These are phyloP conservation scores for Lasiodiplodia sp. DNA, from an alignment of 2,329 filamentous ascomycete genomes.

Conservation along the genomic window DNA sequence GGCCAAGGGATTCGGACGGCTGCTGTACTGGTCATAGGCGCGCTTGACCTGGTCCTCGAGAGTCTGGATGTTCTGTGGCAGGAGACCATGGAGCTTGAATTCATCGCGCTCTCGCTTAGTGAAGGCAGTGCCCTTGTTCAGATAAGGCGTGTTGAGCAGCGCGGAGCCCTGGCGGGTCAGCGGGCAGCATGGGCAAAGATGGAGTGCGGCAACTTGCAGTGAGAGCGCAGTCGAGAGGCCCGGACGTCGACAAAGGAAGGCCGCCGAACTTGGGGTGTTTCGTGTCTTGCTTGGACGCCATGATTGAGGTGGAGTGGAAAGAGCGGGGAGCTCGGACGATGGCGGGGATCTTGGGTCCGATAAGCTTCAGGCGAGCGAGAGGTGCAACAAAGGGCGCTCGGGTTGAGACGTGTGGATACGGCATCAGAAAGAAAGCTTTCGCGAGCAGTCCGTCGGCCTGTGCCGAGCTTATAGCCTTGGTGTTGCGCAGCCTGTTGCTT, in stretches of 20 bases:
- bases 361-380: not conserved
- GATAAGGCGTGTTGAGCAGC: conserved; percentile 70
- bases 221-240: conserved; percentile 48
- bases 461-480: not conserved
- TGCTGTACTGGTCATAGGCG: conserved; percentile 81
- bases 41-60: conserved; percentile 78
- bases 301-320: conserved; percentile 4
- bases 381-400: not conserved
- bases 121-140: conserved; percentile 88
- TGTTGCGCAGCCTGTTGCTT: conserved; percentile 4
- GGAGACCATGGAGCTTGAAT: conserved; percentile 75
- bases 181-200: not conserved
- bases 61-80: conserved; percentile 75
- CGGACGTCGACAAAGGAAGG: conserved; percentile 52
- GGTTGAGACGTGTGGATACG: too few species aligned
- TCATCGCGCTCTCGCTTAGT: conserved; percentile 69
- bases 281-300: conserved; percentile 32
- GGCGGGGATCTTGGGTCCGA: not conserved
- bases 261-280: conserved; percentile 47
- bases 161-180: conserved; percentile 46
- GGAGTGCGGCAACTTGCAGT: conserved; percentile 39
- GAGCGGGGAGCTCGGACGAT: not conserved
- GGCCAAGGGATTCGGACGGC: conserved; percentile 68
- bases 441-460: not conserved
- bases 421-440: not conserved